phyloP scores from a whole-genome alignment of 805 yeast genomes.

The Cyberlindnera americana region DNA sequence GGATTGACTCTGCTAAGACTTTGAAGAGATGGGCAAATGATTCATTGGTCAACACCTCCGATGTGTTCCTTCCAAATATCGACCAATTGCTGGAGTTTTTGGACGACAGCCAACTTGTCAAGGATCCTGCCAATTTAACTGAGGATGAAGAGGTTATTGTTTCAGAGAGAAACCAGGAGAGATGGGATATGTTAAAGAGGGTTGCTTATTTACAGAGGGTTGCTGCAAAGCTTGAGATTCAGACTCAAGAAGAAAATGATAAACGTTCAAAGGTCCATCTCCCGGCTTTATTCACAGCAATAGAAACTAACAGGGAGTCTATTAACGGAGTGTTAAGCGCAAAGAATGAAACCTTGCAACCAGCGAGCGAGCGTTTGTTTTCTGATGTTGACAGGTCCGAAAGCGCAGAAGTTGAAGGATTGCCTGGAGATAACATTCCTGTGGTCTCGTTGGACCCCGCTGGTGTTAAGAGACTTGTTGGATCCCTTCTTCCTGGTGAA shows the following conservation, averaged over 20 bases:
- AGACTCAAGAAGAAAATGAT: constrained; percentile 36
- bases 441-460: constrained; percentile 42
- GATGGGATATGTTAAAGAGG: constrained; percentile 71
- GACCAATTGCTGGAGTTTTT: constrained; percentile 57
- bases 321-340: constrained; percentile 5
- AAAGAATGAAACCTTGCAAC: not conserved
- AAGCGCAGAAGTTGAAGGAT: constrained; percentile 14
- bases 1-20: constrained; percentile 51
- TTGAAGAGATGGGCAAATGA: constrained; percentile 53
- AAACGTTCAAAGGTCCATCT: constrained; percentile 30
- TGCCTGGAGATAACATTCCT: constrained; percentile 32
- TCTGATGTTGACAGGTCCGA: not conserved
- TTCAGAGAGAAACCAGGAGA: constrained; percentile 45
- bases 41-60: constrained; percentile 32
- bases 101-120: constrained; percentile 36
- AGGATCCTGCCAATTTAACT: constrained; percentile 30
- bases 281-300: constrained; percentile 7
- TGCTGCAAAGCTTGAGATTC: constrained; percentile 46
- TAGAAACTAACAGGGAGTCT: not conserved
- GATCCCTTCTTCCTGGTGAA: constrained; percentile 33
- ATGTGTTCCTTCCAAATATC: constrained; percentile 50
- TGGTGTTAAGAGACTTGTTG: constrained; percentile 40
- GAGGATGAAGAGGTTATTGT: constrained; percentile 38
- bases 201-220: constrained; percentile 67
- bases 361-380: too few species aligned